Conservation (phyloP, 2,329 filamentous ascomycete species). For the Microascus cirrosus region DNA sequence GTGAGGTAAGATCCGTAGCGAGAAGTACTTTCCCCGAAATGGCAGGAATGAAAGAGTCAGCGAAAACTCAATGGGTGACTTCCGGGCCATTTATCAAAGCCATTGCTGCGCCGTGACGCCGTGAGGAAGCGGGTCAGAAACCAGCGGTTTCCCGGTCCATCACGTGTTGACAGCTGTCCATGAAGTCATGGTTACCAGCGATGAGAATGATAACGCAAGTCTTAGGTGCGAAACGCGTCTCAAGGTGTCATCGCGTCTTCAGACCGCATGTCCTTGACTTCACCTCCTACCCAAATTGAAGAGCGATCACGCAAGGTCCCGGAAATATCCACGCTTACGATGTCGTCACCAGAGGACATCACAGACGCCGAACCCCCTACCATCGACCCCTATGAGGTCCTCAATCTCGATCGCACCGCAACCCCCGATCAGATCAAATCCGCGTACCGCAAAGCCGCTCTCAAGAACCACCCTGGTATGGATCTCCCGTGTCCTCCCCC, state of each 20-base stretch:
- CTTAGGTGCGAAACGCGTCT: slow-evolving; percentile 2
- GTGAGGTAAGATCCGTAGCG: neutral
- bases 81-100: neutral
- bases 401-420: slow-evolving; percentile 60
- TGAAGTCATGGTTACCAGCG: neutral
- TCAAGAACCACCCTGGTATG: slow-evolving; percentile 77
- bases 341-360: slow-evolving; percentile 26
- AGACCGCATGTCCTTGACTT: neutral
- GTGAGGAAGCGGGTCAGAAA: neutral
- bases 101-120: neutral
- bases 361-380: slow-evolving; percentile 46
- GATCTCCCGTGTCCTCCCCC: slow-evolving; percentile 1
- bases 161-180: neutral
- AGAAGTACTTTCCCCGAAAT: neutral
- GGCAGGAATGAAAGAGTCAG: neutral
- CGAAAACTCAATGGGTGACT: too few relatives aligned
- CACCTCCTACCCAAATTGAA: neutral
- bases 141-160: neutral
- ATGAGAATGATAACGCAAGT: neutral
- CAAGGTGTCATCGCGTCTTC: slow-evolving; percentile 1
- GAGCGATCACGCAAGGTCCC: neutral
- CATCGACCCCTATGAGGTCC: slow-evolving; percentile 69
- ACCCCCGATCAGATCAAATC: slow-evolving; percentile 73
- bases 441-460: slow-evolving; percentile 82
- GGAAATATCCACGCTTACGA: neutral